Percentiles rank a stretch among this genome's conserved stretches.
These are phyloP conservation scores for Dittrichia graveolens DNA, from an alignment of 129 eudicot genomes.

Conservation along the genomic window DNA sequence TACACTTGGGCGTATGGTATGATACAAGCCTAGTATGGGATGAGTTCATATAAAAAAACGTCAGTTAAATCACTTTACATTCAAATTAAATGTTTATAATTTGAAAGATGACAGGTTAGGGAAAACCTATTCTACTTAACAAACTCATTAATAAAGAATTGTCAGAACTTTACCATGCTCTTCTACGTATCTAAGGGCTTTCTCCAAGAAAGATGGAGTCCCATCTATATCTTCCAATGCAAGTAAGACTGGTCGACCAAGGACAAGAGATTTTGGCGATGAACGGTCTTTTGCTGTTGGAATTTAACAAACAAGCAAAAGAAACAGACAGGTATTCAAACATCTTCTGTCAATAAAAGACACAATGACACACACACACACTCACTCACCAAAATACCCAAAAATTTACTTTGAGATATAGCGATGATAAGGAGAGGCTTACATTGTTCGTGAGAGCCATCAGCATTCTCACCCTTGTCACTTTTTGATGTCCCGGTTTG, in stretches of 20 bases:
- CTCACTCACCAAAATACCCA: neutral
- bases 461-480: slow-evolving; percentile 59
- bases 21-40: no score
- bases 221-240: slow-evolving; percentile 98
- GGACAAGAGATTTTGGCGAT: slow-evolving; percentile 63
- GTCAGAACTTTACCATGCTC: slow-evolving; percentile 61
- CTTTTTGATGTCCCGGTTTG: slow-evolving; percentile 66
- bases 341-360: slow-evolving; percentile 1
- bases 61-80: no score
- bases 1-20: no score
- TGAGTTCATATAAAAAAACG: no score
- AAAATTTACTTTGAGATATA: neutral
- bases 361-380: neutral
- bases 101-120: neutral
- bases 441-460: slow-evolving; percentile 65
- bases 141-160: neutral
- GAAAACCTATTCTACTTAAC: neutral
- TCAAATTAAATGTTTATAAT: neutral
- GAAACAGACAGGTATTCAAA: slow-evolving; percentile 5
- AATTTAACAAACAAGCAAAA: slow-evolving; percentile 18
- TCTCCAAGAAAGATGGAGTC: slow-evolving; percentile 93
- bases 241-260: slow-evolving; percentile 91
- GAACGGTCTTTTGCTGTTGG: slow-evolving; percentile 64
- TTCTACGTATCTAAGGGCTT: slow-evolving; percentile 91
- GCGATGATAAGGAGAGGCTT: slow-evolving; percentile 34